Evolutionary conservation across 2,329 filamentous ascomycete species (phyloP), one percentile per base, ranked within the genome.

Genomic region (Coniochaeta sp.): DNA sequence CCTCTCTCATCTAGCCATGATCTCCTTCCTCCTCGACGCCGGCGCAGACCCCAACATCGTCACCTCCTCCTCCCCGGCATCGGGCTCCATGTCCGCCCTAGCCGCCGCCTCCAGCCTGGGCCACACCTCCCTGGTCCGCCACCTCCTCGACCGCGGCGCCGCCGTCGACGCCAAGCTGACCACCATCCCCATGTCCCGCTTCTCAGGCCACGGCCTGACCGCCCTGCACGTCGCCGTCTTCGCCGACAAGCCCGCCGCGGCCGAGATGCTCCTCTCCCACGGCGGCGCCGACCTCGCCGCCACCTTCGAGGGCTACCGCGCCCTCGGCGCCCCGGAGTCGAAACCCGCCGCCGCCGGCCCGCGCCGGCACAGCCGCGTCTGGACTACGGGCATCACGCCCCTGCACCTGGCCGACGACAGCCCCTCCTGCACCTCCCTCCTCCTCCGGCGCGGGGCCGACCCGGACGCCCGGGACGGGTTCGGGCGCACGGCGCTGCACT

Each of bases 161-260:
- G 61, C 40, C 1, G 63, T 62, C 14, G 61, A 65, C 19, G 56
- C 54, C 8, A 33, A 60, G 34, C 17, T 63, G 33, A 57, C 52
- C 3, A 43, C 14, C 6, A 52, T 58, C 6, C 14, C 34, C 34
- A 54, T 52, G 40, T 50, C 31, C 38, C 58, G 54, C 14, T 52
- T 52, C 31, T 22, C 43, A 19, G 62, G 59, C 22, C 17, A 57
- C 7, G 58, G 66, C 6, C 58, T 62, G 59, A 64, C 62, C n/a
- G 64, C 66, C 7, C 33, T 68, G 34, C 65, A 68, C 59, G 61
- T 64, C 7, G 65, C 66, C 2, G 61, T 62, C 2, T 40, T 64
- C 54, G 61, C 63, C 9, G 62, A 58, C 1, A 52, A 61, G 34
- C 31, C 58, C 0, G 61, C 59, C 7, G 57, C 59, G 14, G 56